Conservation (phyloP, 2,329 filamentous ascomycete species). For the Hypocrella siamensis region DNA sequence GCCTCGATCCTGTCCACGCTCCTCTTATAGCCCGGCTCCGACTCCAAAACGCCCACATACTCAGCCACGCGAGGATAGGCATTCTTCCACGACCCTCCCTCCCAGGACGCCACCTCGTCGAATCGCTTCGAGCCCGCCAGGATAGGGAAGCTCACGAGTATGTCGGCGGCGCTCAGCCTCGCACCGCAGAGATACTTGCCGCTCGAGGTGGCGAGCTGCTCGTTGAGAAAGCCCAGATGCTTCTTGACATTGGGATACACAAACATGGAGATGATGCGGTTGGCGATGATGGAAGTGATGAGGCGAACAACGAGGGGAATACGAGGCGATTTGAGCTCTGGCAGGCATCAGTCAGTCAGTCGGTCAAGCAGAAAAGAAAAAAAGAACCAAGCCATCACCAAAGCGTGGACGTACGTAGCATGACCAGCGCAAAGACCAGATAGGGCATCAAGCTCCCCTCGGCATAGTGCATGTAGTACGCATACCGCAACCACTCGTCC, state of each 20-base stretch:
- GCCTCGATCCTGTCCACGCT: slow-evolving; percentile 32
- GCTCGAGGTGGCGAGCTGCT: slow-evolving; percentile 29
- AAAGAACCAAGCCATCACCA: background rate
- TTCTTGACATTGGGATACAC: slow-evolving; percentile 30
- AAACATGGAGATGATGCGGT: slow-evolving; percentile 21
- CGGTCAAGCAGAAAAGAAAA: background rate
- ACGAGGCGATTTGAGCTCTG: slow-evolving; percentile 26
- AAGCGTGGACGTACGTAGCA: slow-evolving; percentile 25
- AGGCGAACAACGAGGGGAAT: slow-evolving; percentile 39
- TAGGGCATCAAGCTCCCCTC: slow-evolving; percentile 73
- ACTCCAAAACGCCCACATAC: slow-evolving; percentile 29
- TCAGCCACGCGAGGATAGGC: slow-evolving; percentile 28
- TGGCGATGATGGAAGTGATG: slow-evolving; percentile 29
- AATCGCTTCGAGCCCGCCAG: slow-evolving; percentile 25
- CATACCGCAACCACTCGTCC: slow-evolving; percentile 41
- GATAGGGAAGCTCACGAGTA: slow-evolving; percentile 37
- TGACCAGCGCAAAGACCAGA: slow-evolving; percentile 48
- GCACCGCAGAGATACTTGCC: slow-evolving; percentile 32
- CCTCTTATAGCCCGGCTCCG: slow-evolving; percentile 29
- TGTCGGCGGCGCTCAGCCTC: slow-evolving; percentile 33
- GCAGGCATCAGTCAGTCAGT: background rate
- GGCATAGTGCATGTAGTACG: slow-evolving; percentile 66
- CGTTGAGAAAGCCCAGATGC: slow-evolving; percentile 34
- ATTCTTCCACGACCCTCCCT: slow-evolving; percentile 20
- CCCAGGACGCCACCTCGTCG: slow-evolving; percentile 24